Percentiles rank a stretch among this genome's conserved stretches.
phyloP scores from a whole-genome alignment of 768 basidiomycete genomes.

The Pholiota microspora region DNA sequence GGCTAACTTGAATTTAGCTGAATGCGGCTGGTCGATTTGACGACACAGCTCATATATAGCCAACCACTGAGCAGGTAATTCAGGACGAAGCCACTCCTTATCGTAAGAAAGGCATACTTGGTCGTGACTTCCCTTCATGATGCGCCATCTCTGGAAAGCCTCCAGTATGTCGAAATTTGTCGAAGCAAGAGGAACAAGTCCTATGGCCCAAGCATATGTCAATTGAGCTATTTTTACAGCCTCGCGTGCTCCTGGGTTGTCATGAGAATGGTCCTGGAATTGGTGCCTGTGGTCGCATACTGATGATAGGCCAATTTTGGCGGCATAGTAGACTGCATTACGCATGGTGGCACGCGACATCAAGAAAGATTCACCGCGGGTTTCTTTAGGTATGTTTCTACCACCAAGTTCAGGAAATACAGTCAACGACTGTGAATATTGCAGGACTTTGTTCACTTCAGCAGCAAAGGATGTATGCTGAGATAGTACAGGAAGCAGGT shows the following conservation, averaged over 20 bases:
- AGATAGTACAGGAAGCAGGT: conserved; percentile 17
- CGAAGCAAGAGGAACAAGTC: conserved; percentile 1
- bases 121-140: conserved; percentile 4
- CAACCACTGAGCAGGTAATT: conserved; percentile 9
- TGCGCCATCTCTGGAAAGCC: conserved; percentile 9
- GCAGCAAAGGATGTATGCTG: conserved; percentile 26
- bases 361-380: conserved; percentile 4
- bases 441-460: conserved; percentile 25
- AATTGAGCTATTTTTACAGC: conserved; percentile 12
- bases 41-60: conserved; percentile 16
- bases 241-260: conserved; percentile 1
- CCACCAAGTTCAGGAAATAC: conserved; percentile 10
- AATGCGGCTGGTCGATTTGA: not conserved
- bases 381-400: not conserved
- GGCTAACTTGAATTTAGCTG: conserved; percentile 10
- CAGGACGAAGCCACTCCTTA: conserved; percentile 10
- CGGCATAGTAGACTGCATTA: conserved; percentile 13
- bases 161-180: conserved; percentile 6
- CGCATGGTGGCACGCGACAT: conserved; percentile 9
- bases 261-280: conserved; percentile 12
- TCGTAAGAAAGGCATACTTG: conserved; percentile 2
- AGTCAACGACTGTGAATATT: conserved; percentile 16
- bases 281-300: conserved; percentile 4
- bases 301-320: not conserved
- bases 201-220: conserved; percentile 8